Evolutionary conservation across 495 filamentous ascomycete species (phyloP), one percentile per base, ranked within the genome.

Genomic region (Friedmanniomyces simplex): DNA sequence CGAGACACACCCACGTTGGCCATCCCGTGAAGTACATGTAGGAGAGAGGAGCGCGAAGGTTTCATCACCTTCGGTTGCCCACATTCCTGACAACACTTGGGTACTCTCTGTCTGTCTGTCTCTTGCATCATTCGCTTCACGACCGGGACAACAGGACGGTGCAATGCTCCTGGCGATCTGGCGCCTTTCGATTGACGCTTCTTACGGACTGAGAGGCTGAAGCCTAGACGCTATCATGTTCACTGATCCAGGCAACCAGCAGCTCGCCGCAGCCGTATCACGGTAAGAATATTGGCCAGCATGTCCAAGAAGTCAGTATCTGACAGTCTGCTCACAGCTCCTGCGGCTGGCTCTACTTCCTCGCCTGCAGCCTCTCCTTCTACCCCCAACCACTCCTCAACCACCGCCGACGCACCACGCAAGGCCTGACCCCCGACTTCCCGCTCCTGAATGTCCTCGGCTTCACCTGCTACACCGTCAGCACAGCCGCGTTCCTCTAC

Each of bases 321-420:
- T 32, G 49, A 36, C 30, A 1, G 7, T 52, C 6, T 52, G 10
- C 28, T 10, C 43, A 12, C 34, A 55, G 50, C 16, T 22, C 56
- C 47, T 63, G 50, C 28, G 68, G 68, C 45, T 70, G 66, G 66
- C 45, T 60, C 8, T 70, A 70, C 58, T 64, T 72, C 50, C 34
- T 66, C 21, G 61, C 58, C 64, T 72, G 70, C 68, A 64, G 85
- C 0, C 67, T 85, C 39, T 95, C 89, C 13, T 97, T 96, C 73
- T 98, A 96, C 67, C 91, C 94, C 1, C 93, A 97, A 65, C 79
- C 85, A 0, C 68, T 91, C 39, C 77, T 82, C 55, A 98, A 95
- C 75, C 83, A 76, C 67, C 76, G 71, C 28, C 81, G 89, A 20
- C 76, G 77, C 24, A 85, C 89, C 2, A 95, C 91, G 3, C 77